phyloP scores from a whole-genome alignment of 2,329 filamentous ascomycete species.

The Hymenoscyphus occultus region DNA sequence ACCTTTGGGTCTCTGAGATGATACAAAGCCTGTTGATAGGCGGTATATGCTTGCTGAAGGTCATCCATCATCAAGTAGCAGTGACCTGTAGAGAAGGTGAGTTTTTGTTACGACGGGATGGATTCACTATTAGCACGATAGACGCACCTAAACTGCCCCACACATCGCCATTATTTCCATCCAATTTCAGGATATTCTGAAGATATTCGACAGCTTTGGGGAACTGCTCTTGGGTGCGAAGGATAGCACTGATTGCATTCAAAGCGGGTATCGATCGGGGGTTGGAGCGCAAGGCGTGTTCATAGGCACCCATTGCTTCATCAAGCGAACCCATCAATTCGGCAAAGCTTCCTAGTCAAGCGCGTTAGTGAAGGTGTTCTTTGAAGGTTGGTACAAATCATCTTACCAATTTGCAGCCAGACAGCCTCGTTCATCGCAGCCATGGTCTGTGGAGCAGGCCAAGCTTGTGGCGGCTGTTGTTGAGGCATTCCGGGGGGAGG shows the following conservation, averaged over 20 bases:
- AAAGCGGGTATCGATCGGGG: slow-evolving; percentile 85
- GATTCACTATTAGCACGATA: not conserved
- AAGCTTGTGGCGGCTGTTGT: slow-evolving; percentile 21
- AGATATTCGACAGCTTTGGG: slow-evolving; percentile 92
- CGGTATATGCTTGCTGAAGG: slow-evolving; percentile 91
- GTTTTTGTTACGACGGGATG: slow-evolving; percentile 12
- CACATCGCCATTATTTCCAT: slow-evolving; percentile 85
- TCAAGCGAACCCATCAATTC: slow-evolving; percentile 87
- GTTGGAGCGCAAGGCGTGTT: slow-evolving; percentile 85
- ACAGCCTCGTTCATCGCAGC: slow-evolving; percentile 78
- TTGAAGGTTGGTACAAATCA: not conserved
- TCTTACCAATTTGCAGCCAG: slow-evolving; percentile 89
- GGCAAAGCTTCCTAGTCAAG: slow-evolving; percentile 67
- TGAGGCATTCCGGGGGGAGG: slow-evolving; percentile 32
- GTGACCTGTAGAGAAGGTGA: slow-evolving; percentile 60
- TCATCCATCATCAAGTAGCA: slow-evolving; percentile 99
- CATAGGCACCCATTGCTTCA: slow-evolving; percentile 85
- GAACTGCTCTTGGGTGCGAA: slow-evolving; percentile 90
- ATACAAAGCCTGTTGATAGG: slow-evolving; percentile 92
- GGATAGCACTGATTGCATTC: slow-evolving; percentile 89
- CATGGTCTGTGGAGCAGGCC: slow-evolving; percentile 66
- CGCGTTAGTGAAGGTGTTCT: slow-evolving; percentile 33
- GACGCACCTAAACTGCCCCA: slow-evolving; percentile 87
- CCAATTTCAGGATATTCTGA: slow-evolving; percentile 85
- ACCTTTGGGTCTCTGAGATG: slow-evolving; percentile 93